These are phyloP conservation scores for Kewa caespitosa DNA, from an alignment of 179 eudicot genomes.

Conservation along the genomic window DNA sequence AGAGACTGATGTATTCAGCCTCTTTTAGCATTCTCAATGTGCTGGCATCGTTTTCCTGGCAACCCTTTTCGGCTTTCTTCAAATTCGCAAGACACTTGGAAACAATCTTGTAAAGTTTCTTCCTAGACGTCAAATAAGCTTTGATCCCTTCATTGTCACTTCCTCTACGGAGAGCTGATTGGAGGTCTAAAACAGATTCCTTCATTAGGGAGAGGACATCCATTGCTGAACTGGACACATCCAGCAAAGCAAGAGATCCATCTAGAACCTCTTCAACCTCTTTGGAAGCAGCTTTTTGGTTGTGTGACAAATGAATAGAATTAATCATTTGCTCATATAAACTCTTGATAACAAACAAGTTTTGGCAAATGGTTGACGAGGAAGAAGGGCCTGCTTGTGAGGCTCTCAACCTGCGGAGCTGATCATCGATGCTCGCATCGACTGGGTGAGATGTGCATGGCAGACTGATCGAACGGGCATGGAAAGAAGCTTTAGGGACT, in stretches of 20 bases:
- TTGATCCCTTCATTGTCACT: neutral
- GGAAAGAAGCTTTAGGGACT: conserved; percentile 5
- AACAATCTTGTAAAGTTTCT: conserved; percentile 24
- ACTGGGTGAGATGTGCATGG: conserved; percentile 26
- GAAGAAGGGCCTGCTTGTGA: conserved; percentile 21
- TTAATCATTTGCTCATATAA: conserved; percentile 26
- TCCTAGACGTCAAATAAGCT: conserved; percentile 23
- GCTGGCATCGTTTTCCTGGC: neutral
- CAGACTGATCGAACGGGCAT: conserved; percentile 20
- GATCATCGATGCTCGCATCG: conserved; percentile 20
- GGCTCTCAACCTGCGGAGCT: conserved; percentile 15
- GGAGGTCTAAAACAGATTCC: conserved; percentile 23
- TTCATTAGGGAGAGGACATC: conserved; percentile 28
- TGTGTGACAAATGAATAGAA: conserved; percentile 23
- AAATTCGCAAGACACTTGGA: conserved; percentile 26
- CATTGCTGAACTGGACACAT: conserved; percentile 15
- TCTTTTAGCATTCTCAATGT: too few species aligned
- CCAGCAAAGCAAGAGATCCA: conserved; percentile 27
- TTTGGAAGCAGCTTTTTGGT: conserved; percentile 20
- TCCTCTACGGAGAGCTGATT: conserved; percentile 31
- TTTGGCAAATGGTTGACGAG: conserved; percentile 16
- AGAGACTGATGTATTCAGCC: too few species aligned
- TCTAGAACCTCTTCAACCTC: conserved; percentile 27
- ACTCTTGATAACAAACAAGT: conserved; percentile 22
- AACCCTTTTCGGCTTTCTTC: conserved; percentile 23